Conservation (phyloP, 176 grass and related monocot species). For the Cocos nucifera region DNA sequence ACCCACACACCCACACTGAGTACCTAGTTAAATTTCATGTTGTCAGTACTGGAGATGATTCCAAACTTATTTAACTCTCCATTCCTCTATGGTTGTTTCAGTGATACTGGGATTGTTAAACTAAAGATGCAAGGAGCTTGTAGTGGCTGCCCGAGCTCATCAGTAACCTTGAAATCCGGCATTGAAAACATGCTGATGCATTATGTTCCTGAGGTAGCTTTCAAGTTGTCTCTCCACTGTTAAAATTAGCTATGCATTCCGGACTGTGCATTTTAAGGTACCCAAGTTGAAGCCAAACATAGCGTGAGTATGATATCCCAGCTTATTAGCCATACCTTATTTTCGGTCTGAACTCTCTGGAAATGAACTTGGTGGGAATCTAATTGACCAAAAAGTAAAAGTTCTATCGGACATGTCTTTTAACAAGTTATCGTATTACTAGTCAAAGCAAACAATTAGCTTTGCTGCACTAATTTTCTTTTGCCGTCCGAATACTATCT, state of each 20-base stretch:
- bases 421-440: no score
- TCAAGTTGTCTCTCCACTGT: not conserved
- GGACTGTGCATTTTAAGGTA: not conserved
- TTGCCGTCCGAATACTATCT: no score
- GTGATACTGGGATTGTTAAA: constrained; percentile 80
- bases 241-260: not conserved
- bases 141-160: constrained; percentile 93
- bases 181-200: constrained; percentile 99
- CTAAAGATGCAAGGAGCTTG: constrained; percentile 97
- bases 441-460: no score
- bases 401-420: no score
- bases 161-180: constrained; percentile 91
- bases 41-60: not conserved
- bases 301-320: not conserved
- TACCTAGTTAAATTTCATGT: no score
- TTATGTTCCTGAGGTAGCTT: constrained; percentile 86
- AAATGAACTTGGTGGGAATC: no score
- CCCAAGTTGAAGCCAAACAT: not conserved
- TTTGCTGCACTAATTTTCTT: no score
- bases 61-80: not conserved
- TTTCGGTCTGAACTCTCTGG: no score
- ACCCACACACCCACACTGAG: no score
- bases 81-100: constrained; percentile 25
- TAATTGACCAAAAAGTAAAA: no score
- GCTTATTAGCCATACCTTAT: no score